Conservation (phyloP, 768 basidiomycete species). For the Gymnopilus junonius region DNA sequence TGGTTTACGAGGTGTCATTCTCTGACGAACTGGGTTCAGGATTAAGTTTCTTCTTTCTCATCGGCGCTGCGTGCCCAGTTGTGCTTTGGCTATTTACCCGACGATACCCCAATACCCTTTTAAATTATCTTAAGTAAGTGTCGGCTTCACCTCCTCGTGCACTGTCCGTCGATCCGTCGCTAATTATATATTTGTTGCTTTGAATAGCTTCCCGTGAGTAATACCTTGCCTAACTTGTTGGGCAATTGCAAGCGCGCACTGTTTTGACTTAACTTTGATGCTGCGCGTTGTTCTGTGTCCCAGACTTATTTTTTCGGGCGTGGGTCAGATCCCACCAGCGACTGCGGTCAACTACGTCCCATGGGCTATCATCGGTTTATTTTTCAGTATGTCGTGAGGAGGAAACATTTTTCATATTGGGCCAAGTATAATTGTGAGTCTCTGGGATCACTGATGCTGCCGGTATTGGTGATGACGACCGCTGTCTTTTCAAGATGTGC, state of each 20-base stretch:
- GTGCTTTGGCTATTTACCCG: slow-evolving; percentile 65
- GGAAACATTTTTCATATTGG: slow-evolving; percentile 74
- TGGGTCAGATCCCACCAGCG: slow-evolving; percentile 76
- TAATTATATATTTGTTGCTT: background rate
- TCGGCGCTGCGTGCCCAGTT: slow-evolving; percentile 70
- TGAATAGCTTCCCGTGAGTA: slow-evolving; percentile 51
- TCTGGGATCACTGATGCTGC: background rate
- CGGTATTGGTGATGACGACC: background rate
- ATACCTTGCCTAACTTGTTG: background rate
- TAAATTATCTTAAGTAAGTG: slow-evolving; percentile 75
- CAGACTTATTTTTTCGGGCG: slow-evolving; percentile 73
- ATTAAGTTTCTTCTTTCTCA: slow-evolving; percentile 72
- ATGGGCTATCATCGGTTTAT: slow-evolving; percentile 76
- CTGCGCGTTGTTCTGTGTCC: background rate
- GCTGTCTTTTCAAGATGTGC: slow-evolving; percentile 56
- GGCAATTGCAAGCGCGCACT: slow-evolving; percentile 1
- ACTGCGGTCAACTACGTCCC: slow-evolving; percentile 85
- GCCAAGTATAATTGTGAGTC: slow-evolving; percentile 75
- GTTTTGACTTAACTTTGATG: slow-evolving; percentile 5
- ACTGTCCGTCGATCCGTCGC: slow-evolving; percentile 7
- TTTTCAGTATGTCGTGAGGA: slow-evolving; percentile 74
- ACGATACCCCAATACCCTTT: slow-evolving; percentile 62
- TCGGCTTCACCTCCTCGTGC: slow-evolving; percentile 5
- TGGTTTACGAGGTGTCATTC: background rate
- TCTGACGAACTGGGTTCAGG: slow-evolving; percentile 32